A percentile compares a stretch with the other conserved stretches of the same genome.
Conservation (phyloP, 1,284 basidiomycete genomes). For the Microbotryum intermedium region DNA sequence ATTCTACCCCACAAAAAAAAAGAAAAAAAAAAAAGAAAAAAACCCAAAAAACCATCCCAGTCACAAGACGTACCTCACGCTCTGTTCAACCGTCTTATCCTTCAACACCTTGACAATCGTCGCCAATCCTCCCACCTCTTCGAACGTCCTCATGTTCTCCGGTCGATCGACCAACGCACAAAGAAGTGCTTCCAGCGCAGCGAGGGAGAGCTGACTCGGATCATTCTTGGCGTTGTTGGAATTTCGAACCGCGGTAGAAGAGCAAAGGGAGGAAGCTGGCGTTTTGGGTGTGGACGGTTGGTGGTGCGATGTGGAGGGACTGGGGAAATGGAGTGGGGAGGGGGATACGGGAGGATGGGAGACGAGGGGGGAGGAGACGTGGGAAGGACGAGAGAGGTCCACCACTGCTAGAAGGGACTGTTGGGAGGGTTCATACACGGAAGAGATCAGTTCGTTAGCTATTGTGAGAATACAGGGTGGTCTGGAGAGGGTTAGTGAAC, state of each 20-base stretch:
- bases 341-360: slow-evolving; percentile 60
- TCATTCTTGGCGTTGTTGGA: not conserved
- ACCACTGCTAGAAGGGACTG: slow-evolving; percentile 35
- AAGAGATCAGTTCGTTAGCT: slow-evolving; percentile 9
- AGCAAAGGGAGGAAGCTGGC: not conserved
- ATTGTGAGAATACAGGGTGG: slow-evolving; percentile 6
- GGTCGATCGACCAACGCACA: slow-evolving; percentile 76
- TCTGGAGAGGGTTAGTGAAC: slow-evolving; percentile 26
- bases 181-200: slow-evolving; percentile 67
- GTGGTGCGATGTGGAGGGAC: slow-evolving; percentile 24
- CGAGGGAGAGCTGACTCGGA: slow-evolving; percentile 46
- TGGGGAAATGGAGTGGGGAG: slow-evolving; percentile 35
- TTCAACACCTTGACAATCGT: slow-evolving; percentile 73
- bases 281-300: slow-evolving; percentile 5
- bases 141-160: slow-evolving; percentile 61
- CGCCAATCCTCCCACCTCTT: slow-evolving; percentile 64
- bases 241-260: too few species aligned
- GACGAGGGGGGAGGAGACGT: slow-evolving; percentile 46
- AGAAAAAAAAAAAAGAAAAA: too few species aligned
- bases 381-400: slow-evolving; percentile 35
- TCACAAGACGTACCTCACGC: slow-evolving; percentile 57
- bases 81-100: slow-evolving; percentile 64
- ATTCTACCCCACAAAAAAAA: too few species aligned
- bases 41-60: not conserved
- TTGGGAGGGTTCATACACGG: slow-evolving; percentile 11